These are phyloP conservation scores for Trichoderma gamsii DNA, from an alignment of 495 filamentous ascomycete genomes.

Conservation along the genomic window DNA sequence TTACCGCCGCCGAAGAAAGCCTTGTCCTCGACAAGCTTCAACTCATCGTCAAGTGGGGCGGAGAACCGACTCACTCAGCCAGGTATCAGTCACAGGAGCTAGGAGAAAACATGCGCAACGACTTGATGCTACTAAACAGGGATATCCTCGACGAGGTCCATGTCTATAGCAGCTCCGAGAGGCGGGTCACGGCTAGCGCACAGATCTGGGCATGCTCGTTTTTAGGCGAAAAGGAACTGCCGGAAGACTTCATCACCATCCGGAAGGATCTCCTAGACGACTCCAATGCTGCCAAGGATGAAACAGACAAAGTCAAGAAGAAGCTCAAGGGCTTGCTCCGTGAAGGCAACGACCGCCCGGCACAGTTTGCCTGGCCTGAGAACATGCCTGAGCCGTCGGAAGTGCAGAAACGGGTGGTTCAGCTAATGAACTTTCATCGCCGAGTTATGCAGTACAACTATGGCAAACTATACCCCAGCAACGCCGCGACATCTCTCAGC, in stretches of 20 bases:
- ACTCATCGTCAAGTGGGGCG: slow-evolving; percentile 98
- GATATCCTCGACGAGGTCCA: slow-evolving; percentile 84
- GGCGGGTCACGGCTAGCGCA: slow-evolving; percentile 87
- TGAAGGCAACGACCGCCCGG: slow-evolving; percentile 78
- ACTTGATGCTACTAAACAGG: slow-evolving; percentile 87
- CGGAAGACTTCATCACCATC: slow-evolving; percentile 75
- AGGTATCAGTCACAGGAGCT: slow-evolving; percentile 93
- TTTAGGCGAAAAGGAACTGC: slow-evolving; percentile 76
- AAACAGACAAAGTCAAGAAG: slow-evolving; percentile 99
- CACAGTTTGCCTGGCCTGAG: slow-evolving; percentile 96
- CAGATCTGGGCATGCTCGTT: slow-evolving; percentile 96
- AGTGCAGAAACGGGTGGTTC: slow-evolving; percentile 84
- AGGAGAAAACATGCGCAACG: slow-evolving; percentile 90
- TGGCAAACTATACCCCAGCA: slow-evolving; percentile 58
- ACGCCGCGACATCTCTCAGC: slow-evolving; percentile 51
- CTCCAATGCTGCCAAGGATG: slow-evolving; percentile 98
- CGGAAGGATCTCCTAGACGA: slow-evolving; percentile 94
- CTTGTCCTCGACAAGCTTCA: slow-evolving; percentile 91
- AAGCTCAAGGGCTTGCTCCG: slow-evolving; percentile 88
- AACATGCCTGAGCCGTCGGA: slow-evolving; percentile 88
- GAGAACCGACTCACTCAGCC: slow-evolving; percentile 94
- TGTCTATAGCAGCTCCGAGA: slow-evolving; percentile 90
- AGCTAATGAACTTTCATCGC: slow-evolving; percentile 96
- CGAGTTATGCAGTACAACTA: slow-evolving; percentile 91
- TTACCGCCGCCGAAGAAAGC: slow-evolving; percentile 82